Evolutionary conservation across 2,329 filamentous ascomycete species (phyloP), one percentile per base, ranked within the genome.

Genomic region (Neurospora sp.): DNA sequence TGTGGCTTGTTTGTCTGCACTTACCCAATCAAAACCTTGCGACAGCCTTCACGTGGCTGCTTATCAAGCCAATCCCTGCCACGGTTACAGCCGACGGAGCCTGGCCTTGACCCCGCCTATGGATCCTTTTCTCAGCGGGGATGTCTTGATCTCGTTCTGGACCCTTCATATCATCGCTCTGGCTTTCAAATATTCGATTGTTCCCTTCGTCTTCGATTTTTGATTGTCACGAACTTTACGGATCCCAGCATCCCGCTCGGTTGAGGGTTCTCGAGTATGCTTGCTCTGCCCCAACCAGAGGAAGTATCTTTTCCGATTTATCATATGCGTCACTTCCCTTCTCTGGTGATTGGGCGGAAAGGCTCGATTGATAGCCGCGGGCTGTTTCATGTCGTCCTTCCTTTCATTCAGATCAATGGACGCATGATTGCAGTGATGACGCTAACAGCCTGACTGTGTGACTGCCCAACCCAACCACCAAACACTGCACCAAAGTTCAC

Each of bases 1-100:
- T 77, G 76, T 78, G 76, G 76, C 76, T 78, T 75, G 73, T 72
- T 36, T 11, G 73, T 72, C 23, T 11, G 38, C 33, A 39, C 28
- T 66, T 46, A 68, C 71, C 46, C 23, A 58, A 58, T 58, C 13
- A 58, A 2, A 13, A n/a, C n/a, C 23, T 58, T 33, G 13, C 0
- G 28, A 4, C 1, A 58, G 46, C 38, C 38, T 68, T 68, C 23
- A 58, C 68, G 42, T 33, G 40, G n/a, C 39, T 52, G 28, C 17
- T 46, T 42, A 7, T 36, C 23, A 36, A 38, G 71, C 71, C 11
- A 13, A 58, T 58, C 46, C 46, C 23, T 58, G 46, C 15, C 4
- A 58, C 46, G 23, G 13, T 58, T 17, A 33, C 7, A 58, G 23
- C 23, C 46, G 23, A 58, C 33, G 46, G 46, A 58, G 23, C 46